Conservation (phyloP, 768 basidiomycete species). For the Exidia glandulosa region DNA sequence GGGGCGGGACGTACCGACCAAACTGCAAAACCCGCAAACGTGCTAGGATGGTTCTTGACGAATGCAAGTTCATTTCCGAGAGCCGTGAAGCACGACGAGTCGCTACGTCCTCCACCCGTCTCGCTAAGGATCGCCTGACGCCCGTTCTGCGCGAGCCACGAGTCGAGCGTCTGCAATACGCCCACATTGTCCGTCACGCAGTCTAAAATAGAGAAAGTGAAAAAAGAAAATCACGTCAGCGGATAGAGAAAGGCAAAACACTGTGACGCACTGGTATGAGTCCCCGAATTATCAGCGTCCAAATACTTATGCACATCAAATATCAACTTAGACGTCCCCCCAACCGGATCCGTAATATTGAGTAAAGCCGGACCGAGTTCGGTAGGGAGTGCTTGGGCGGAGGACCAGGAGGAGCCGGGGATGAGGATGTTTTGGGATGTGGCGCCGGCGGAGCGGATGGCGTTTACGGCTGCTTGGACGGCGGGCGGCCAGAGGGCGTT, state of each 20-base stretch:
- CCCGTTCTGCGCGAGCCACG: constrained; percentile 28
- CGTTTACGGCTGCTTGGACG: constrained; percentile 29
- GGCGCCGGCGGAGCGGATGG: constrained; percentile 32
- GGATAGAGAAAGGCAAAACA: too few relatives aligned
- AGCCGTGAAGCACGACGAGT: constrained; percentile 16
- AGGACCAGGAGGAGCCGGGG: constrained; percentile 32
- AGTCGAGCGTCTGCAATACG: constrained; percentile 31
- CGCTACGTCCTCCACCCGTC: constrained; percentile 33
- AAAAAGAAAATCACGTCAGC: too few relatives aligned
- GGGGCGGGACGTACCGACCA: constrained; percentile 28
- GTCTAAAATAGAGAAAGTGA: too few relatives aligned
- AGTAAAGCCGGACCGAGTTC: constrained; percentile 30
- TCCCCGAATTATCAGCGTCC: background rate
- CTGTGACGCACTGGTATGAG: background rate
- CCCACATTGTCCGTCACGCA: constrained; percentile 31
- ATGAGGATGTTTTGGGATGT: constrained; percentile 30
- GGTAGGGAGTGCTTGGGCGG: constrained; percentile 27
- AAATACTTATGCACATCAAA: constrained; percentile 26
- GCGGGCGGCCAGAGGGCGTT: constrained; percentile 19
- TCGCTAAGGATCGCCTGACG: constrained; percentile 34
- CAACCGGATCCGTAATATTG: constrained; percentile 30
- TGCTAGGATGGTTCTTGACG: constrained; percentile 32
- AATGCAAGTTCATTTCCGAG: constrained; percentile 33
- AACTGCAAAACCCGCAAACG: constrained; percentile 38
- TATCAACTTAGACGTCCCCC: constrained; percentile 26